phyloP scores from a whole-genome alignment of 2,329 filamentous ascomycete genomes.

The Pseudogymnoascus destructans region DNA sequence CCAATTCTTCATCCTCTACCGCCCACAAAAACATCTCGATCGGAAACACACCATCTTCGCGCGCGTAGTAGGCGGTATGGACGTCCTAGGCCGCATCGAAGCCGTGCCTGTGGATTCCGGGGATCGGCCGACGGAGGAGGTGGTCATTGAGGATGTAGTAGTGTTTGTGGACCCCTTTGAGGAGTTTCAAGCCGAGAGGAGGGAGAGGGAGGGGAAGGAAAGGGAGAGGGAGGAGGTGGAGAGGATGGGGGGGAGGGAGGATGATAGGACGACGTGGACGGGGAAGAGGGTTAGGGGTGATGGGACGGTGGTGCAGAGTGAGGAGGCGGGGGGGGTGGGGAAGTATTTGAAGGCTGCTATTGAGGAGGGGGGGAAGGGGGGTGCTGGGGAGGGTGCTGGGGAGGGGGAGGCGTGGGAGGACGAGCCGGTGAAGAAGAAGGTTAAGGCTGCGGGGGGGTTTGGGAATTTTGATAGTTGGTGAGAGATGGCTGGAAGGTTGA shows the following conservation, averaged over 20 bases:
- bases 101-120: constrained; percentile 59
- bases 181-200: constrained; percentile 70
- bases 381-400: constrained; percentile 42
- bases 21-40: constrained; percentile 72
- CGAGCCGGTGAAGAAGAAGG: constrained; percentile 69
- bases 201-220: constrained; percentile 45
- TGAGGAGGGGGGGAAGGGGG: constrained; percentile 27
- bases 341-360: constrained; percentile 66
- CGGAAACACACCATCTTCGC: constrained; percentile 97
- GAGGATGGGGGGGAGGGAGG: constrained; percentile 60
- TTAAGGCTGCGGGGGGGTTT: constrained; percentile 62
- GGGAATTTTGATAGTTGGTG: constrained; percentile 93
- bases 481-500: constrained; percentile 14
- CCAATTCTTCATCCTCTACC: constrained; percentile 91
- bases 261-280: constrained; percentile 89
- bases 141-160: constrained; percentile 68
- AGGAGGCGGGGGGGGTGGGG: constrained; percentile 42
- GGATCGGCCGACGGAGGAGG: constrained; percentile 63
- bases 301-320: constrained; percentile 39
- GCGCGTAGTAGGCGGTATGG: constrained; percentile 62
- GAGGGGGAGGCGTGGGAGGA: constrained; percentile 48
- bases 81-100: constrained; percentile 65
- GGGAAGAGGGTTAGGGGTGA: constrained; percentile 72
- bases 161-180: constrained; percentile 92
- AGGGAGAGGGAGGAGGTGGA: constrained; percentile 48